Conservation (phyloP, 371 early-diverging fungal genomes). For the Mortierella sp. region DNA sequence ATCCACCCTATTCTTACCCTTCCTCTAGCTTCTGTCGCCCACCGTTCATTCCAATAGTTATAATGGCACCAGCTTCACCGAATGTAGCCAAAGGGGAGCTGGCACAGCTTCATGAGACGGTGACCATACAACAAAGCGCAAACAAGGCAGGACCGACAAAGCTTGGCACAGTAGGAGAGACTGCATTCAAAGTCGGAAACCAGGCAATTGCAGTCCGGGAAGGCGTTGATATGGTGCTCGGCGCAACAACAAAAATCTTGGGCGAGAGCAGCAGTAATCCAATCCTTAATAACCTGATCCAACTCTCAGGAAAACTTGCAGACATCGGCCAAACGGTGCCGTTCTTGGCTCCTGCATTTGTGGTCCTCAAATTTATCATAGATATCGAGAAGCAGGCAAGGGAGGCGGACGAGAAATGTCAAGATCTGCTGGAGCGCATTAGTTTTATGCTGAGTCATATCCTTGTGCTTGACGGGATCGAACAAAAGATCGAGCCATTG, state of each 20-base stretch:
- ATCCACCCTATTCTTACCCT: too few relatives aligned
- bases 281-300: slow-evolving; percentile 22
- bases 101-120: too few relatives aligned
- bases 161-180: neutral
- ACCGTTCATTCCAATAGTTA: too few relatives aligned
- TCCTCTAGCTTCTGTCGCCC: too few relatives aligned
- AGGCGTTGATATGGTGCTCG: slow-evolving; percentile 1
- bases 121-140: too few relatives aligned
- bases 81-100: too few relatives aligned
- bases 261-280: slow-evolving; percentile 7
- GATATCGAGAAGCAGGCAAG: slow-evolving; percentile 56
- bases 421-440: slow-evolving; percentile 58
- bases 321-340: slow-evolving; percentile 56
- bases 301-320: slow-evolving; percentile 31
- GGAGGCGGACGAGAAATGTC: slow-evolving; percentile 57
- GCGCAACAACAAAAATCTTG: neutral
- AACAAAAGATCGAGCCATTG: slow-evolving; percentile 26
- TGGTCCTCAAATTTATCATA: slow-evolving; percentile 54
- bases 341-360: slow-evolving; percentile 56
- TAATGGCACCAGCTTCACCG: too few relatives aligned
- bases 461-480: slow-evolving; percentile 40
- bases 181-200: slow-evolving; percentile 15
- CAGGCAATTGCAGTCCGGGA: slow-evolving; percentile 3
- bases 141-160: neutral
- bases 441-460: slow-evolving; percentile 58